phyloP scores from a whole-genome alignment of 2,329 filamentous ascomycete genomes.

The Cladophialophora exuberans region DNA sequence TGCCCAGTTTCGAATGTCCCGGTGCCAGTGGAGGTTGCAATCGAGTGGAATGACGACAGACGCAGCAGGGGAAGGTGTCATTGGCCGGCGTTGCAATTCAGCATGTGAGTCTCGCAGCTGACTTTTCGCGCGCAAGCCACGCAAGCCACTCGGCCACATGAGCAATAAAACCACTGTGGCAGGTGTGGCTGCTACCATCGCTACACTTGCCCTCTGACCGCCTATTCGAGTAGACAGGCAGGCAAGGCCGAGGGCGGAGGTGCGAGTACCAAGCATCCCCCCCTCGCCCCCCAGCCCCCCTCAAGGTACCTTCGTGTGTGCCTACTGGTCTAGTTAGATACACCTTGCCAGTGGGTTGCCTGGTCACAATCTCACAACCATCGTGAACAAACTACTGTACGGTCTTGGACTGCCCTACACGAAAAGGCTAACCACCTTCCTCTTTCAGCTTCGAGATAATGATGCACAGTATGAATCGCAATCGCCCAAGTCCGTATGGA shows the following conservation, averaged over 20 bases:
- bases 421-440: constrained; percentile 13
- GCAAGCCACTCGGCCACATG: too few species aligned
- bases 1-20: constrained; percentile 7
- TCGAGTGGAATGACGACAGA: constrained; percentile 9
- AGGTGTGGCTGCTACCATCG: neutral
- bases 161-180: too few species aligned
- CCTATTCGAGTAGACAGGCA: too few species aligned
- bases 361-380: too few species aligned
- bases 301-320: too few species aligned
- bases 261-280: too few species aligned
- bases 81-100: neutral
- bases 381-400: too few species aligned
- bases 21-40: neutral
- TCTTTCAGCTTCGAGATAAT: constrained; percentile 6
- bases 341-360: too few species aligned
- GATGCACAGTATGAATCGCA: neutral
- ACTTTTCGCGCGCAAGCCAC: neutral
- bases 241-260: too few species aligned
- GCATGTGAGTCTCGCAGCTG: neutral
- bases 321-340: too few species aligned
- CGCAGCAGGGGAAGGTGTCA: neutral
- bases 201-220: too few species aligned
- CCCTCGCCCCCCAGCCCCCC: too few species aligned
- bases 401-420: neutral
- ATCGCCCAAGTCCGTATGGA: neutral